Base-by-base conservation (phyloP, 208 protist genomes). In the Acanthamoeba castellanii region DNA sequence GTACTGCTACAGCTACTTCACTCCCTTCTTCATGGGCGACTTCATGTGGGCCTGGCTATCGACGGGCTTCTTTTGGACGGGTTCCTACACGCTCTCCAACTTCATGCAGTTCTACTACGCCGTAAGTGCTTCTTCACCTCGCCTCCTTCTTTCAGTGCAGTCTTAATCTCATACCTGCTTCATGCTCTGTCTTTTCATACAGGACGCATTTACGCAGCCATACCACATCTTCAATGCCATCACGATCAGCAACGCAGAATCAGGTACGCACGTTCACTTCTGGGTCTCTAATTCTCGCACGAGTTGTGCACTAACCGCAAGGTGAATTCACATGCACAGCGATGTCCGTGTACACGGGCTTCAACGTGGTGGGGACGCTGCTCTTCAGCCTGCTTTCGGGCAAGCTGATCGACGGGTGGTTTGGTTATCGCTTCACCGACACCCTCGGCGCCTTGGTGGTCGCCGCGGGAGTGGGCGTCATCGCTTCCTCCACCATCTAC, bases 91-190 rank as follows among this genome's bases (percentile, higher is more conserved):
- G 30, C 70, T 47, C 32, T 47, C 70, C 70, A 78, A 45, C 70
- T 78, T 78, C 30, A 78, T 78, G 70, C 70, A 78, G 30, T 78
- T 27, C n/a, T 78, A 78, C 30, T 78, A 78, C 37, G n/a, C 70
- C 70, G 70, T 78, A 78, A 6, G 11, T n/a, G 22, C 37, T 42
- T 25, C 20, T 61, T 13, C 16, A 61, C 55, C 16, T 22, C 55
- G 16, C 16, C 55, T 61, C 37, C 37, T 42, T 42, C 37, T 42
- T 42, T 3, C 37, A 42, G 37, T 66, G 59, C 59, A n/a, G 25
- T 7, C 59, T 66, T 0, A 66, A n/a, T n/a, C 59, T 1, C 7
- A 0, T 8, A 11, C 37, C 27, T 20, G 70, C 70, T 9, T 78
- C 66, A 27, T n/a, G 25, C 2, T 45, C 22, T 3, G 11, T 78